A percentile compares a stretch with the other conserved stretches of the same genome.
Conservation (phyloP, 106 monocot genomes). For the Agapanthus africanus region DNA sequence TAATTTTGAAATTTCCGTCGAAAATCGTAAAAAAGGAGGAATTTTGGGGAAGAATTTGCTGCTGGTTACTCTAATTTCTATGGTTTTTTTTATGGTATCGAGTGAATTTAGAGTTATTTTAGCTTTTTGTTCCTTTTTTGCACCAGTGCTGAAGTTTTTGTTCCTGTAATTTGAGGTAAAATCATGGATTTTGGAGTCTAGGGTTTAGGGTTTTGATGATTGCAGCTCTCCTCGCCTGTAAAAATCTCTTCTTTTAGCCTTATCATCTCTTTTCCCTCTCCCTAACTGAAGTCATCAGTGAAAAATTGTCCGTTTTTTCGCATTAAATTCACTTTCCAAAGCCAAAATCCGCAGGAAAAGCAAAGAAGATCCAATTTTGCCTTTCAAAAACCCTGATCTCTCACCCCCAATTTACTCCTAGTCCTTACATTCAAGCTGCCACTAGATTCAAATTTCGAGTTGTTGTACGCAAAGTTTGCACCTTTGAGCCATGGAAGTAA, state of each 20-base stretch:
- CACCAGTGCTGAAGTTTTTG: constrained; percentile 17
- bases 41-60: constrained; percentile 10
- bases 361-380: neutral
- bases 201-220: constrained; percentile 27
- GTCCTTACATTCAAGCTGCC: neutral
- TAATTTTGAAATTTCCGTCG: constrained; percentile 16
- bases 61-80: constrained; percentile 12
- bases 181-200: constrained; percentile 16
- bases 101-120: constrained; percentile 12
- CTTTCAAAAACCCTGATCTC: neutral
- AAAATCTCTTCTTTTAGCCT: constrained; percentile 17
- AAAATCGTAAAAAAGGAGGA: constrained; percentile 26
- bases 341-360: neutral
- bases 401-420: neutral
- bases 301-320: neutral
- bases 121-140: constrained; percentile 3
- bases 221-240: neutral
- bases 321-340: neutral
- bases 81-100: constrained; percentile 7
- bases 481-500: constrained; percentile 61
- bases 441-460: neutral
- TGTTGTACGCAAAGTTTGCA: constrained; percentile 7
- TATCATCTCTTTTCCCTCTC: neutral
- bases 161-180: constrained; percentile 16
- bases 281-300: neutral